Evolutionary conservation across 768 basidiomycete species (phyloP), one percentile per base, ranked within the genome.

Genomic region (Calocera viscosa): DNA sequence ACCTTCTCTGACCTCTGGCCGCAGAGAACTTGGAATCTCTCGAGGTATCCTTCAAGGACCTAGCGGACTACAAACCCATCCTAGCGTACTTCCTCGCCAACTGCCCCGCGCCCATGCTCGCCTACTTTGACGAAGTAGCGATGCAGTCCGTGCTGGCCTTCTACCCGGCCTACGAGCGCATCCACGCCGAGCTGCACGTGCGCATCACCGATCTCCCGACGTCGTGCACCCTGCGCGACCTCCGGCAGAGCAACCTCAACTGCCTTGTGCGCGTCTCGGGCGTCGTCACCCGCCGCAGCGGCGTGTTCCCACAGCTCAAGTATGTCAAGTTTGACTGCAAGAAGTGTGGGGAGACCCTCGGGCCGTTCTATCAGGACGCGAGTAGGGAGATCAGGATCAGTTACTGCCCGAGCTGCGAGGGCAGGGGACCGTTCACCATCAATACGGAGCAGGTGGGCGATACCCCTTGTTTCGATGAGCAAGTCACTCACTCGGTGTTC

Each of bases 251-350:
- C 41, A 89, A 98, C 73, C 82, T 98, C 63, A 97, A 98, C 79
- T 93, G 90, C 70, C 87, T 99, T 47, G 94, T 99, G 34, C 89
- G 96, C 39, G 90, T 99, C 7, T 85, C 88, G 8, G 96, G 96
- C 14, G 96, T 99, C 19, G 96, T 99, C 49, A 99, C 96, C 1
- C 81, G 96, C 67, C 83, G 96, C 40, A 92, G 87, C 10, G 95
- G 96, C 11, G 94, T 99, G 11, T 98, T 98, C 77, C 96, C 96
- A n/a, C 96, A 99, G 76, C 80, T 99, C 68, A 98, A 99, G 79
- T 96, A 97, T 73, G 94, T 99, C 76, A 98, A 97, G 75, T 99
- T 99, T 72, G 93, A 98, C 75, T 99, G 96, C 77, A 83, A 83
- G 66, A 97, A 95, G 75, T 99, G 96, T 72, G 88, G 89, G 19